phyloP scores from a whole-genome alignment of 2,329 filamentous ascomycete genomes.

The Sarocladiaceae sp. region DNA sequence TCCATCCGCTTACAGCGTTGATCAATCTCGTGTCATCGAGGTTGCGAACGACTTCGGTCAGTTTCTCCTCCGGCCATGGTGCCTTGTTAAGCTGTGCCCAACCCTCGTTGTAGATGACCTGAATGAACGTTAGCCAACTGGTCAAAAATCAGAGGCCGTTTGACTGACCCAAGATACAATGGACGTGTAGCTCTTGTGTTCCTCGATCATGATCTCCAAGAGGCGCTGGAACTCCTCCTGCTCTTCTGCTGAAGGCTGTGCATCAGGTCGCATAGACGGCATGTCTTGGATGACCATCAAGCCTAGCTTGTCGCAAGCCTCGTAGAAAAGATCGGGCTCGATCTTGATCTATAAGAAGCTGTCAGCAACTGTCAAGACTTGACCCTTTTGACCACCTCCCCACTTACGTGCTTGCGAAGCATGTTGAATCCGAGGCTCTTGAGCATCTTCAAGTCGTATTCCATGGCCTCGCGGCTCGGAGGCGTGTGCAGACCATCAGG shows the following conservation, averaged over 20 bases:
- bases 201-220: constrained; percentile 53
- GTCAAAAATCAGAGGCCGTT: background rate
- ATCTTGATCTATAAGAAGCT: constrained; percentile 55
- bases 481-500: constrained; percentile 62
- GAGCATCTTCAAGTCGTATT: constrained; percentile 56
- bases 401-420: constrained; percentile 60
- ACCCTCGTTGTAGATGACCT: constrained; percentile 66
- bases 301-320: constrained; percentile 60
- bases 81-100: constrained; percentile 54
- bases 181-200: constrained; percentile 58
- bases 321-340: constrained; percentile 61
- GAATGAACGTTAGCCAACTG: background rate
- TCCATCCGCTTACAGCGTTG: constrained; percentile 58
- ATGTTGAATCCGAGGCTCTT: constrained; percentile 65
- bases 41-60: constrained; percentile 47
- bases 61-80: constrained; percentile 47
- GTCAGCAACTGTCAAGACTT: background rate
- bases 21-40: constrained; percentile 60
- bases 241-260: constrained; percentile 36
- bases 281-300: constrained; percentile 66
- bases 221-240: constrained; percentile 61
- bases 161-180: constrained; percentile 55
- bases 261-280: constrained; percentile 47
- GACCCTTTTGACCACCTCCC: background rate
- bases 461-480: constrained; percentile 61